These are phyloP conservation scores for Lentinula boryana DNA, from an alignment of 768 basidiomycete species.

Conservation along the genomic window DNA sequence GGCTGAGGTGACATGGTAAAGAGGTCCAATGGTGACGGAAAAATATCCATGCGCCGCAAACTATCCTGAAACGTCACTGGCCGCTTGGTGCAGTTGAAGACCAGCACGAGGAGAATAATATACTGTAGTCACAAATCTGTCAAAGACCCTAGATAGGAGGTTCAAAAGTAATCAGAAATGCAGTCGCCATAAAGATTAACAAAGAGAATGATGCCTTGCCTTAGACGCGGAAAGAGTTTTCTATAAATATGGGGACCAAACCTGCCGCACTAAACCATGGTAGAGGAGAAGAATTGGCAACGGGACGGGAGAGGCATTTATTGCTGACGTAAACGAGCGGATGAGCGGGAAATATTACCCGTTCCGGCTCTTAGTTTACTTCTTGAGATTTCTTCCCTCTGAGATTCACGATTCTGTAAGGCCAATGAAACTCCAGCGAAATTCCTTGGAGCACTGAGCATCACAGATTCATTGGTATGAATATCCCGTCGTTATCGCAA, in stretches of 20 bases:
- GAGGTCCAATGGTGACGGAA: not conserved
- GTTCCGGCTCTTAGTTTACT: not conserved
- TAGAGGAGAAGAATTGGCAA: not conserved
- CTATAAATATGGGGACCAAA: not conserved
- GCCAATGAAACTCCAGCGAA: too few relatives aligned
- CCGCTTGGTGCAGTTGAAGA: not conserved
- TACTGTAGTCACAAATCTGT: not conserved
- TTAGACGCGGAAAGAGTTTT: not conserved
- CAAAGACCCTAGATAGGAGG: slow-evolving; percentile 4
- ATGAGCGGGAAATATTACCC: not conserved
- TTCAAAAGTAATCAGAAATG: not conserved
- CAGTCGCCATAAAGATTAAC: not conserved
- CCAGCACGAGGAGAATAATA: not conserved
- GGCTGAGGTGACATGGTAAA: slow-evolving; percentile 3
- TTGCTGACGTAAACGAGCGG: not conserved
- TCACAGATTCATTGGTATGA: too few relatives aligned
- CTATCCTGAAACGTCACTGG: not conserved
- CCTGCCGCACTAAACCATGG: not conserved
- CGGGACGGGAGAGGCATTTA: not conserved
- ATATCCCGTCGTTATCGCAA: too few relatives aligned
- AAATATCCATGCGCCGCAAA: not conserved
- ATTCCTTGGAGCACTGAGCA: too few relatives aligned
- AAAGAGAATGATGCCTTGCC: not conserved
- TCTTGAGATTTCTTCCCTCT: not conserved
- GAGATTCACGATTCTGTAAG: not conserved